Conservation (phyloP, 1,284 basidiomycete genomes). For the Termitomyces sp. region DNA sequence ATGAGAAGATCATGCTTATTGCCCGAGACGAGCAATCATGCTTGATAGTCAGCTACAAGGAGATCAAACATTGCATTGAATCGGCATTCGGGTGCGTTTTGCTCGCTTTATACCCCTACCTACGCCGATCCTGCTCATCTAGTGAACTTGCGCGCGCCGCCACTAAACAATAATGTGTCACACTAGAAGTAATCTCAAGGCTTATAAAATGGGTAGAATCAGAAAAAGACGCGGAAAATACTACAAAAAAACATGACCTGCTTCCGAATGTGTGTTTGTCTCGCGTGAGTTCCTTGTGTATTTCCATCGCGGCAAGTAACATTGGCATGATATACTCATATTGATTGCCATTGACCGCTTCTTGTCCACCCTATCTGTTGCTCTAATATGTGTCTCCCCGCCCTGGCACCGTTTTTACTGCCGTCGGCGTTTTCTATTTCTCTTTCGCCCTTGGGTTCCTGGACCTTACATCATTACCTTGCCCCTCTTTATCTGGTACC, state of each 20-base stretch:
- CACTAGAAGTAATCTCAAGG: not conserved
- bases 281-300: not conserved
- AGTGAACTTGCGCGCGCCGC: constrained; percentile 21
- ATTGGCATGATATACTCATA: no score
- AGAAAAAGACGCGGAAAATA: constrained; percentile 59
- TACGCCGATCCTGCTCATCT: not conserved
- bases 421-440: no score
- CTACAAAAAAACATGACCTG: constrained; percentile 28
- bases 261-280: not conserved
- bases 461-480: no score
- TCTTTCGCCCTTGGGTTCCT: no score
- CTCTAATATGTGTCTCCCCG: no score
- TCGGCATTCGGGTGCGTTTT: constrained; percentile 61
- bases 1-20: constrained; percentile 93
- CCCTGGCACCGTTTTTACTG: no score
- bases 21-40: constrained; percentile 95
- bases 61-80: constrained; percentile 84
- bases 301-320: no score
- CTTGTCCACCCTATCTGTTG: no score
- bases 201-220: constrained; percentile 50
- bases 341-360: no score
- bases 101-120: not conserved
- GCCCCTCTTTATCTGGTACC: no score
- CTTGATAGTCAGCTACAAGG: constrained; percentile 92
- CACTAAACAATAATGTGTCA: constrained; percentile 2